A percentile compares a stretch with the other conserved stretches of the same genome.
Evolutionary conservation across 2,329 filamentous ascomycete species (phyloP).

Genomic region (Lasiodiplodia sp.): DNA sequence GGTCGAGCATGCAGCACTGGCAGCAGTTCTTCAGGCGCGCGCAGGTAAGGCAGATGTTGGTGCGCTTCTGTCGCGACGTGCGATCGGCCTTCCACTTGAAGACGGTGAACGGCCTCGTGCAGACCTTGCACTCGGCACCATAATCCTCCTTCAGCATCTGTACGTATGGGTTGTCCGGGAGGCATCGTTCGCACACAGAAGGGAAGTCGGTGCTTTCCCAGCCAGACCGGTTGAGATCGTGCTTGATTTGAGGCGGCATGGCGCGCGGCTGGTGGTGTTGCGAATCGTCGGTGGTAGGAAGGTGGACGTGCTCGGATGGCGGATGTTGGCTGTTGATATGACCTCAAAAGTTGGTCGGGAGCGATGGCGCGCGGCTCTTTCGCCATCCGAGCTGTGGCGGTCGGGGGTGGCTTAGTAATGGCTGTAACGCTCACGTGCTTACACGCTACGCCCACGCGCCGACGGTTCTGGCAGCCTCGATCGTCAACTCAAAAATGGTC

Average conservation of each 20-base stretch:
- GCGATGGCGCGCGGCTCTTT: slow-evolving; percentile 20
- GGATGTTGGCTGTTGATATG: slow-evolving; percentile 22
- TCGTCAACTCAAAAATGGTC: neutral
- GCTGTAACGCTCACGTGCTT: slow-evolving; percentile 4
- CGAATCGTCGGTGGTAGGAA: neutral
- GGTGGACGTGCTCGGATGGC: slow-evolving; percentile 19
- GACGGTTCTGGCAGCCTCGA: neutral
- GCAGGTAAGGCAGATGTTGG: slow-evolving; percentile 95
- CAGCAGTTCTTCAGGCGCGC: slow-evolving; percentile 98
- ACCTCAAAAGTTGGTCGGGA: slow-evolving; percentile 19
- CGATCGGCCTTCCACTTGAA: slow-evolving; percentile 96
- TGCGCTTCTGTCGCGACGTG: slow-evolving; percentile 88
- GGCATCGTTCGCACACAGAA: slow-evolving; percentile 88
- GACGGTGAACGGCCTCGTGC: slow-evolving; percentile 93
- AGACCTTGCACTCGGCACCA: slow-evolving; percentile 84
- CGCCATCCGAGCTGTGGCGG: slow-evolving; percentile 18
- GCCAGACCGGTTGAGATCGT: slow-evolving; percentile 91
- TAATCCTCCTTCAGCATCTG: slow-evolving; percentile 99
- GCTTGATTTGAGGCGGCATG: slow-evolving; percentile 93
- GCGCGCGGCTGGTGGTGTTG: slow-evolving; percentile 7
- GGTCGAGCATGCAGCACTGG: slow-evolving; percentile 97
- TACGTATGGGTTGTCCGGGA: slow-evolving; percentile 96
- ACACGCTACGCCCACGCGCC: neutral
- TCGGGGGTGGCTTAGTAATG: slow-evolving; percentile 5
- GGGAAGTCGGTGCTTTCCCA: slow-evolving; percentile 95